A percentile compares a stretch with the other conserved stretches of the same genome.
Conservation (phyloP, 495 filamentous ascomycete species). For the Thermothielavioides terrestris region DNA sequence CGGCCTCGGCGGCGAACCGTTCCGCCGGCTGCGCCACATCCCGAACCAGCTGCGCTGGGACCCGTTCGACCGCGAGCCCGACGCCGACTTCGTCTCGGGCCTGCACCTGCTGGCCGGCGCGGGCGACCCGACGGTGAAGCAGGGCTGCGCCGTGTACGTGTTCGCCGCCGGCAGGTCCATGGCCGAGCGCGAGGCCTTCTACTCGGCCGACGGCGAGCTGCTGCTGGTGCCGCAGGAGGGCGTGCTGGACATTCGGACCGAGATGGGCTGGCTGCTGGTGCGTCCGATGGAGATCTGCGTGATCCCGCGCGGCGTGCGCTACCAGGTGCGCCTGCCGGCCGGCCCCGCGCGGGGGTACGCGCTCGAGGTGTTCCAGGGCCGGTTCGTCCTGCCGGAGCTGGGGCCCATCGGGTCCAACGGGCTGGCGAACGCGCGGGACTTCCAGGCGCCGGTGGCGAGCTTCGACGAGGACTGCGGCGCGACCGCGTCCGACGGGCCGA, state of each 20-base stretch:
- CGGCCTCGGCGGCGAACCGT: conserved; percentile 7
- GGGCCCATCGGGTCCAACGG: conserved; percentile 85
- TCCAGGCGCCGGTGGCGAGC: conserved; percentile 70
- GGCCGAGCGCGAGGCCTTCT: conserved; percentile 65
- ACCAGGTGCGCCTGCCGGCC: conserved; percentile 56
- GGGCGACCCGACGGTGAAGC: conserved; percentile 73
- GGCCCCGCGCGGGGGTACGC: conserved; percentile 74
- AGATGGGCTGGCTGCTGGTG: conserved; percentile 73
- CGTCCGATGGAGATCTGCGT: conserved; percentile 85
- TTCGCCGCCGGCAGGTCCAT: conserved; percentile 78
- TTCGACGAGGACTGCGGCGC: conserved; percentile 54
- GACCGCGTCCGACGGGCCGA: conserved; percentile 30
- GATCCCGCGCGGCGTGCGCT: conserved; percentile 75
- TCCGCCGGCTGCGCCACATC: conserved; percentile 51
- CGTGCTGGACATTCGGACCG: conserved; percentile 75
- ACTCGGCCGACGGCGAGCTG: conserved; percentile 86
- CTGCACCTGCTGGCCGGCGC: conserved; percentile 72
- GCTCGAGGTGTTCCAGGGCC: conserved; percentile 76
- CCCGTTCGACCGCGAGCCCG: conserved; percentile 67
- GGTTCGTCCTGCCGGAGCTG: conserved; percentile 78
- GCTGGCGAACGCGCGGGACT: conserved; percentile 81
- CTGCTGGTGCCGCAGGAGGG: conserved; percentile 80
- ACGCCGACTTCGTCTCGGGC: conserved; percentile 69
- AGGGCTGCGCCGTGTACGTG: conserved; percentile 71
- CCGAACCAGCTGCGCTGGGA: conserved; percentile 91